These are phyloP conservation scores for Podaxis sp. DNA, from an alignment of 768 basidiomycete species.

Conservation along the genomic window DNA sequence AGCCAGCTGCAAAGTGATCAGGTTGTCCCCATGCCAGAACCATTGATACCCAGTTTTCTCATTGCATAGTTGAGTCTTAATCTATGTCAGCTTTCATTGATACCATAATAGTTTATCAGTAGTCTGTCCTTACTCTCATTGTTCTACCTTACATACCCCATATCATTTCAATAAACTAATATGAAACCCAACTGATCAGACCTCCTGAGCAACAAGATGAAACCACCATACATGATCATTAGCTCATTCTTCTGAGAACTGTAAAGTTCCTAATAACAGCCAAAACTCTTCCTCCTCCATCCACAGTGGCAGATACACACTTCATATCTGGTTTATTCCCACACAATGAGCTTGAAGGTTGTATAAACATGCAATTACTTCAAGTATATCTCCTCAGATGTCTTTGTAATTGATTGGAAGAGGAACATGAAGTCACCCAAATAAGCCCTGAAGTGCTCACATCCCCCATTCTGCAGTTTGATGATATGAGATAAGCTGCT, in stretches of 20 bases:
- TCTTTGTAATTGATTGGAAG: constrained; percentile 31
- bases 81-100: too few relatives aligned
- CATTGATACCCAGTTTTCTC: too few relatives aligned
- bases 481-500: constrained; percentile 10
- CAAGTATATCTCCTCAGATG: constrained; percentile 29
- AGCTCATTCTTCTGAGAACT: neutral
- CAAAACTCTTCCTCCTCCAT: constrained; percentile 24
- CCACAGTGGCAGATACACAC: constrained; percentile 41
- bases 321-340: constrained; percentile 42
- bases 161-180: neutral
- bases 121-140: too few relatives aligned
- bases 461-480: constrained; percentile 57
- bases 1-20: too few relatives aligned
- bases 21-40: too few relatives aligned
- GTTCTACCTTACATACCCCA: too few relatives aligned
- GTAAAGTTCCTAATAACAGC: constrained; percentile 12
- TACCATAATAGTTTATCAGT: too few relatives aligned
- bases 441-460: constrained; percentile 35
- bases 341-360: constrained; percentile 34
- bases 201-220: neutral
- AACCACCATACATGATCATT: neutral
- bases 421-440: constrained; percentile 27
- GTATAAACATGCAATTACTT: constrained; percentile 31
- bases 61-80: too few relatives aligned
- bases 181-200: too few relatives aligned